Evolutionary conservation across 2,329 filamentous ascomycete genomes (phyloP).

Genomic region (Reticulascus tulasneorum): DNA sequence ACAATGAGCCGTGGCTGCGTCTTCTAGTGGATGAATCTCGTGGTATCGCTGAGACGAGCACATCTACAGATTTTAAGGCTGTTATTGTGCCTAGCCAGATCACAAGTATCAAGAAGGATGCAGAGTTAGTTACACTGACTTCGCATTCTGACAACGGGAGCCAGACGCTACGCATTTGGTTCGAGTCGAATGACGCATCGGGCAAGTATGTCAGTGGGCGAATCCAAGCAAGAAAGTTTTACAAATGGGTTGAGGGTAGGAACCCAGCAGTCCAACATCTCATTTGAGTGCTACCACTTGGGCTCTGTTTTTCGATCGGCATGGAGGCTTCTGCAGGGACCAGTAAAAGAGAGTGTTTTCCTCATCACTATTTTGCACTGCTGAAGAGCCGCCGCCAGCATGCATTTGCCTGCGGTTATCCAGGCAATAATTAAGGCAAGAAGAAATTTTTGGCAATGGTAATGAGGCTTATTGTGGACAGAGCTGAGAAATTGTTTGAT

Average conservation of each 20-base stretch:
- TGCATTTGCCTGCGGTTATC: no score
- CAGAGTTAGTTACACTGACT: constrained; percentile 3
- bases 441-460: no score
- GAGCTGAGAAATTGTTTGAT: no score
- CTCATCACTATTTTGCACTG: no score
- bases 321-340: no score
- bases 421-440: no score
- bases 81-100: constrained; percentile 4
- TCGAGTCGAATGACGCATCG: constrained; percentile 3
- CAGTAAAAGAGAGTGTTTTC: no score
- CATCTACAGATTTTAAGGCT: constrained; percentile 6
- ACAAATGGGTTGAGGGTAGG: constrained; percentile 7
- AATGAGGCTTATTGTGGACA: no score
- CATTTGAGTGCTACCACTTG: no score
- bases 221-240: constrained; percentile 10
- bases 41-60: constrained; percentile 1
- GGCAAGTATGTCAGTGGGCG: constrained; percentile 4
- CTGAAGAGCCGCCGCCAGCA: no score
- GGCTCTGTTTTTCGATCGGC: no score
- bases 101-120: no score
- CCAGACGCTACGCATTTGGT: constrained; percentile 2
- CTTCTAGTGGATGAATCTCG: constrained; percentile 5
- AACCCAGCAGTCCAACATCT: constrained; percentile 8
- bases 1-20: constrained; percentile 3
- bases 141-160: constrained; percentile 4